Evolutionary conservation across 768 basidiomycete species (phyloP).

Genomic region (Bullera alba): DNA sequence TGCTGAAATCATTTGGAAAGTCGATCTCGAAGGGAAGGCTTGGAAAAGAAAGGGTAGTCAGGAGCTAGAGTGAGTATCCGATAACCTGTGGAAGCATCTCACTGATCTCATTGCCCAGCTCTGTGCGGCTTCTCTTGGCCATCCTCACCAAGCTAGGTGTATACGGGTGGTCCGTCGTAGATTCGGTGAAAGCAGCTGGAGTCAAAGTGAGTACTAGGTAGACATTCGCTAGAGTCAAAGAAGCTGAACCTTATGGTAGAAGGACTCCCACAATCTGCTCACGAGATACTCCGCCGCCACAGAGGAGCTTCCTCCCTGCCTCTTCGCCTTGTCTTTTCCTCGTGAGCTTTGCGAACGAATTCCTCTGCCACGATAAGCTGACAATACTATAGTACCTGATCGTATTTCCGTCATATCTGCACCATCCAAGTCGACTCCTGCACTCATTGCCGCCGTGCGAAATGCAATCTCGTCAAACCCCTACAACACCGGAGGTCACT

Average conservation of each 20-base stretch:
- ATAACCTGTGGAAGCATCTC: background rate
- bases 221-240: background rate
- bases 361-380: background rate
- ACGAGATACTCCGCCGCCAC: constrained; percentile 21
- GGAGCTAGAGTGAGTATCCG: constrained; percentile 31
- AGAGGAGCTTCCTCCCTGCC: constrained; percentile 15
- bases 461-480: constrained; percentile 19
- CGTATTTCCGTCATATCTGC: constrained; percentile 37
- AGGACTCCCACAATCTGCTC: constrained; percentile 32
- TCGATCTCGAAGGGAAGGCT: constrained; percentile 20
- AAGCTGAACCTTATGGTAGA: constrained; percentile 2
- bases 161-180: constrained; percentile 30
- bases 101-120: background rate
- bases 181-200: constrained; percentile 21
- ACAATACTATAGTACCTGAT: constrained; percentile 26
- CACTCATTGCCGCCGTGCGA: constrained; percentile 29
- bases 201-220: constrained; percentile 20
- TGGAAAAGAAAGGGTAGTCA: constrained; percentile 32
- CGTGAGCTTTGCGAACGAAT: constrained; percentile 12
- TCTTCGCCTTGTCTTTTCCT: constrained; percentile 36
- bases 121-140: constrained; percentile 26
- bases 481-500: background rate
- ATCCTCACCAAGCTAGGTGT: constrained; percentile 21
- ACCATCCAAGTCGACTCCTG: constrained; percentile 30
- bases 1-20: constrained; percentile 17